A percentile compares a stretch with the other conserved stretches of the same genome.
Evolutionary conservation across 129 eudicot genomes (phyloP).

Genomic region (Mikania micrantha): DNA sequence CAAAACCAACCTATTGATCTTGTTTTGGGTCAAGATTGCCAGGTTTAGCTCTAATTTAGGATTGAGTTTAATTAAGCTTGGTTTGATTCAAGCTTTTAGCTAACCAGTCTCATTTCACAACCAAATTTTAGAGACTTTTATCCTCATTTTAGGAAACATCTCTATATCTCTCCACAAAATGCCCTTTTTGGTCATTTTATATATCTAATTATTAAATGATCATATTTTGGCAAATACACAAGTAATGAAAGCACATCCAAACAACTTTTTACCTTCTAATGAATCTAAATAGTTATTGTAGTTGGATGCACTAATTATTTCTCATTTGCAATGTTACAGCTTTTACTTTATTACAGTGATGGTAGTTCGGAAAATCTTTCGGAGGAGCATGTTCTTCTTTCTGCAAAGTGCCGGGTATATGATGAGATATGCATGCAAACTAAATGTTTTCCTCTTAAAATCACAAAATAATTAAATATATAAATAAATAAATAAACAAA

Average conservation of each 20-base stretch:
- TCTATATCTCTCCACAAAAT: neutral
- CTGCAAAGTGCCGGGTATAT: constrained; percentile 91
- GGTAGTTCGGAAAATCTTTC: constrained; percentile 55
- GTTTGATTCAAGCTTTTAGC: neutral
- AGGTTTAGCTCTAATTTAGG: neutral
- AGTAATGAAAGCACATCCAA: neutral
- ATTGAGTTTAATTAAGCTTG: neutral
- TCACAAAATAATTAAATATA: no score
- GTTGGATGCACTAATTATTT: constrained; percentile 16
- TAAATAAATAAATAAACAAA: neutral
- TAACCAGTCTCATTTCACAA: neutral
- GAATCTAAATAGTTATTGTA: neutral
- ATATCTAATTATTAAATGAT: neutral
- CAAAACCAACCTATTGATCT: no score
- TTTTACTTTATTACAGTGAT: constrained; percentile 57
- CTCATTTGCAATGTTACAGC: constrained; percentile 44
- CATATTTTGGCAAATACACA: neutral
- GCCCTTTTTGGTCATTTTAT: neutral
- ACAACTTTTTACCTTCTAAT: neutral
- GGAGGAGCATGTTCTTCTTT: constrained; percentile 62
- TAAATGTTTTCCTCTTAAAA: neutral
- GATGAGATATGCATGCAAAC: neutral
- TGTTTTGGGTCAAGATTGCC: no score
- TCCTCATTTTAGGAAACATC: neutral
- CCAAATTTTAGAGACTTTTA: neutral